A percentile compares a stretch with the other conserved stretches of the same genome.
These are phyloP conservation scores for Aureobasidium sp. DNA, from an alignment of 2,329 filamentous ascomycete species.

Conservation along the genomic window DNA sequence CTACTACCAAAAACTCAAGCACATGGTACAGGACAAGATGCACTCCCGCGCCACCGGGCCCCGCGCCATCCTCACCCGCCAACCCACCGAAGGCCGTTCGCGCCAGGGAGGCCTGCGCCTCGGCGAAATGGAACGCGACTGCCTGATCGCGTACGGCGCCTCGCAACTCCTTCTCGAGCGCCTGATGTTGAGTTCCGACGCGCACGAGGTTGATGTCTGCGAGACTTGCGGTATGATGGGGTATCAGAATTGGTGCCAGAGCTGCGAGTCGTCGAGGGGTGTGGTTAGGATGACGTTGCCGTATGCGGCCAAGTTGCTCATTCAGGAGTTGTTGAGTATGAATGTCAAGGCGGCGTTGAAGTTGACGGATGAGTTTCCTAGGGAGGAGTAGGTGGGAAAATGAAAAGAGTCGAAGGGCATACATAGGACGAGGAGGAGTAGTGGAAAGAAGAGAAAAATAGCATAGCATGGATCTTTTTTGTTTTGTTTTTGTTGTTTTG, in stretches of 20 bases:
- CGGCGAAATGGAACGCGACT: slow-evolving; percentile 98
- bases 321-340: slow-evolving; percentile 96
- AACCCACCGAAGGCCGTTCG: slow-evolving; percentile 92
- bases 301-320: slow-evolving; percentile 90
- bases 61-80: slow-evolving; percentile 81
- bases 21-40: slow-evolving; percentile 99
- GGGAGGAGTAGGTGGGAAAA: slow-evolving; percentile 15
- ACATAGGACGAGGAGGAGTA: neutral
- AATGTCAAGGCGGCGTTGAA: slow-evolving; percentile 91
- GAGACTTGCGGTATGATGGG: slow-evolving; percentile 92
- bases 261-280: slow-evolving; percentile 73
- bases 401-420: no score
- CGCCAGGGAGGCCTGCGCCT: slow-evolving; percentile 84
- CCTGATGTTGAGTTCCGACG: slow-evolving; percentile 89
- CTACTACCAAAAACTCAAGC: slow-evolving; percentile 98
- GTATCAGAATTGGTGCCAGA: slow-evolving; percentile 89
- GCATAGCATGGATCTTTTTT: neutral
- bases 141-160: slow-evolving; percentile 92
- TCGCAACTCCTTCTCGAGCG: slow-evolving; percentile 86
- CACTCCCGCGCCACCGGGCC: slow-evolving; percentile 88
- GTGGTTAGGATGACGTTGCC: slow-evolving; percentile 94
- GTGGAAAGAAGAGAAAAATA: neutral
- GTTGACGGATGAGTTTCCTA: slow-evolving; percentile 86
- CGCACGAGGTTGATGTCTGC: slow-evolving; percentile 85
- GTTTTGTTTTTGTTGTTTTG: no score